Evolutionary conservation across 2,329 filamentous ascomycete genomes (phyloP).

Genomic region (Aspergillus neoniger): DNA sequence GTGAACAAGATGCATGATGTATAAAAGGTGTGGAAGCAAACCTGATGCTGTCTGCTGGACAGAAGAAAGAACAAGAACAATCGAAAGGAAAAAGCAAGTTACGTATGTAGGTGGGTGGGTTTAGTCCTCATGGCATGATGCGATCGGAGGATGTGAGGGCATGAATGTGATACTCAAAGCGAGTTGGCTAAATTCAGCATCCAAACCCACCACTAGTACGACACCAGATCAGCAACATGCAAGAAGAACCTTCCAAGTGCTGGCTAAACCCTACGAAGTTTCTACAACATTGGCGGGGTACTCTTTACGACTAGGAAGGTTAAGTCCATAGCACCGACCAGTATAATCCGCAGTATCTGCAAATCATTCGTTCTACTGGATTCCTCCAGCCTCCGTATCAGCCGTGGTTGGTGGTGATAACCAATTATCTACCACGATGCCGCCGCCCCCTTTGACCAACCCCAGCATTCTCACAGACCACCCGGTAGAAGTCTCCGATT

Average conservation of each 20-base stretch:
- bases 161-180: background rate
- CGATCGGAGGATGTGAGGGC: background rate
- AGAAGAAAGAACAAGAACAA: background rate
- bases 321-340: too few species aligned
- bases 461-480: background rate
- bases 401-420: background rate
- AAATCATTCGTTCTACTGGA: conserved; percentile 11
- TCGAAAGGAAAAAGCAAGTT: conserved; percentile 4
- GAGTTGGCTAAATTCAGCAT: background rate
- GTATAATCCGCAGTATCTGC: conserved; percentile 9
- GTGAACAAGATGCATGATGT: conserved; percentile 1
- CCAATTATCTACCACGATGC: background rate
- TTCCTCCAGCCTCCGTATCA: background rate
- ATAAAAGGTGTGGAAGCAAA: background rate
- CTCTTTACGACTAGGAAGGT: too few species aligned
- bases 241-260: background rate
- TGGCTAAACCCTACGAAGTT: background rate
- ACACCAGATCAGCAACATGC: conserved; percentile 2
- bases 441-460: background rate
- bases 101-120: background rate
- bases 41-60: background rate
- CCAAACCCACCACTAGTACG: background rate
- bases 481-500: conserved; percentile 6
- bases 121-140: conserved; percentile 3
- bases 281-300: background rate